Conservation (phyloP, 1,284 basidiomycete species). For the Trichosporon ovoides region DNA sequence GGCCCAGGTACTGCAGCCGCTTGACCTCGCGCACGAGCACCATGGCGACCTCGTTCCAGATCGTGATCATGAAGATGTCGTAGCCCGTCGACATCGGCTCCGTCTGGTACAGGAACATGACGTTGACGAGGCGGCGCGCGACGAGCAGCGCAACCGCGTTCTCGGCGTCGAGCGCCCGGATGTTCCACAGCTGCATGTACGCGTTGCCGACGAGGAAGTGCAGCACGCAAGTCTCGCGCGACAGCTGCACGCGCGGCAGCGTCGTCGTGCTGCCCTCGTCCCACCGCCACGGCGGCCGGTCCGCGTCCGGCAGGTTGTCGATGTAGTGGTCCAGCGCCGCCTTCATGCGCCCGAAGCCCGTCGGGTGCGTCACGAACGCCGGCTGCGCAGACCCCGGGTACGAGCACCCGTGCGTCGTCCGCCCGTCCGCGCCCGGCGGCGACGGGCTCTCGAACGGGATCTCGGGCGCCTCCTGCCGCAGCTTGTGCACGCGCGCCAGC, state of each 20-base stretch:
- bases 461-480: conserved; percentile 22
- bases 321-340: conserved; percentile 16
- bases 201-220: conserved; percentile 29
- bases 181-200: conserved; percentile 32
- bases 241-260: conserved; percentile 14
- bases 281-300: conserved; percentile 35
- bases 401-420: conserved; percentile 11
- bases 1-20: conserved; percentile 17
- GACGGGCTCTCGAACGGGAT: conserved; percentile 1
- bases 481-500: conserved; percentile 18
- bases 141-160: conserved; percentile 27
- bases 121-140: conserved; percentile 27
- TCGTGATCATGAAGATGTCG: conserved; percentile 28
- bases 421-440: background rate
- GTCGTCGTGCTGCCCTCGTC: conserved; percentile 18
- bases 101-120: conserved; percentile 26
- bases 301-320: conserved; percentile 24
- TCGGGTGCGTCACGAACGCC: conserved; percentile 16
- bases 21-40: conserved; percentile 28
- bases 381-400: conserved; percentile 19
- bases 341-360: conserved; percentile 18
- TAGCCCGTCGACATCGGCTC: conserved; percentile 23
- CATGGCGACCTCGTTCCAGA: conserved; percentile 34
- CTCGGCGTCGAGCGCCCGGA: conserved; percentile 21
- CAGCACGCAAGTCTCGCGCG: conserved; percentile 18